Evolutionary conservation across 805 yeast species (phyloP).

Genomic region (Ogataea nitratoaversa): DNA sequence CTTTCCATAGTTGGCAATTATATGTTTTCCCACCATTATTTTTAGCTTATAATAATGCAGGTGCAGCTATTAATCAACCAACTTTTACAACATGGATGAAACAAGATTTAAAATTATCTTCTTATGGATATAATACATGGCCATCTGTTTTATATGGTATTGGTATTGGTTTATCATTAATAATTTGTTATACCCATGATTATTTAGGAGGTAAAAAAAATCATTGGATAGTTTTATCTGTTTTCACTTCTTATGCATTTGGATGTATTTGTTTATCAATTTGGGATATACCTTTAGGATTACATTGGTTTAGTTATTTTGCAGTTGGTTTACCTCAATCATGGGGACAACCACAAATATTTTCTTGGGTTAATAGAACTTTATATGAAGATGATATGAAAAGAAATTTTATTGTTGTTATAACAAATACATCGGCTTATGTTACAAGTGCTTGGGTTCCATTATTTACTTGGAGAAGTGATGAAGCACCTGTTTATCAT

Average conservation of each 20-base stretch:
- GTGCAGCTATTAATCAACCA: constrained; percentile 35
- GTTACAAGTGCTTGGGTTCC: constrained; percentile 40
- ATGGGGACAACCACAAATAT: constrained; percentile 54
- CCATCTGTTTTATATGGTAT: constrained; percentile 38
- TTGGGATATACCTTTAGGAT: constrained; percentile 46
- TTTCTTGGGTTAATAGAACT: constrained; percentile 50
- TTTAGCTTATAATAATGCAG: constrained; percentile 34
- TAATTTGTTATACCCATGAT: constrained; percentile 35
- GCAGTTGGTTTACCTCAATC: constrained; percentile 43
- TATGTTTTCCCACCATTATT: constrained; percentile 39
- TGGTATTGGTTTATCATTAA: constrained; percentile 35
- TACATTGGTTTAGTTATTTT: constrained; percentile 49
- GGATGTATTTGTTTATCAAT: constrained; percentile 40
- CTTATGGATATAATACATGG: constrained; percentile 35
- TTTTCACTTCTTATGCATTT: constrained; percentile 25
- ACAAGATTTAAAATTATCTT: constrained; percentile 27
- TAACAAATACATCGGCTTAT: constrained; percentile 40
- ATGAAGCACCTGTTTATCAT: constrained; percentile 34
- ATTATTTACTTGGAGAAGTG: constrained; percentile 35
- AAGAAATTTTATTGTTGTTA: constrained; percentile 34
- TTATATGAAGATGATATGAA: constrained; percentile 41
- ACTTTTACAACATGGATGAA: constrained; percentile 44
- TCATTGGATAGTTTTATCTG: constrained; percentile 33
- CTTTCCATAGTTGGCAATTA: constrained; percentile 47
- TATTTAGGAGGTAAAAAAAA: constrained; percentile 34